phyloP scores from a whole-genome alignment of 371 early-diverging fungal species.

The Dentiscutata heterogama region DNA sequence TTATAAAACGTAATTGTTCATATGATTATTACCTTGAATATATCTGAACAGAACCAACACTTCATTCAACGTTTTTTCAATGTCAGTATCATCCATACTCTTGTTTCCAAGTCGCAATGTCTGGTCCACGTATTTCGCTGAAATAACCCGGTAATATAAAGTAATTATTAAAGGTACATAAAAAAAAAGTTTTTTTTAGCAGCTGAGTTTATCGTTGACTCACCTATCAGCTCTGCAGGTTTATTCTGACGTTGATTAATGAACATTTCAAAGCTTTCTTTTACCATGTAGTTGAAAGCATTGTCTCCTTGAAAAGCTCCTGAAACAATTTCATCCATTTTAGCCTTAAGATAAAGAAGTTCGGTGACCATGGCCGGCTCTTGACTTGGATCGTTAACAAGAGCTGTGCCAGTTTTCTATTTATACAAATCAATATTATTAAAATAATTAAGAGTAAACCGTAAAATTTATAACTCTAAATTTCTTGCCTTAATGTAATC shows the following conservation, averaged over 20 bases:
- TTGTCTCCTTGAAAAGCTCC: constrained; percentile 71
- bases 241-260: constrained; percentile 86
- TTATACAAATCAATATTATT: not conserved
- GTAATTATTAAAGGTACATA: not conserved
- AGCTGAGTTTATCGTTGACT: constrained; percentile 71
- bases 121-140: constrained; percentile 49
- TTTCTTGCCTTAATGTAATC: constrained; percentile 59
- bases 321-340: constrained; percentile 70
- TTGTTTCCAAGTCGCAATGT: constrained; percentile 56
- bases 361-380: constrained; percentile 74
- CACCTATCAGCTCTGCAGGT: constrained; percentile 92
- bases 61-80: constrained; percentile 74
- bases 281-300: constrained; percentile 71
- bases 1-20: not conserved
- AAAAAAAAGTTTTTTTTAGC: constrained; percentile 51
- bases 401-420: constrained; percentile 69
- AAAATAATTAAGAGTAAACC: not conserved
- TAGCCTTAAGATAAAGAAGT: constrained; percentile 74
- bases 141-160: constrained; percentile 16
- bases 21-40: constrained; percentile 69
- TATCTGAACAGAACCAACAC: constrained; percentile 88
- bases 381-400: constrained; percentile 63
- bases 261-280: constrained; percentile 89
- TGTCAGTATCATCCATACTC: constrained; percentile 68
- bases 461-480: not conserved